These are phyloP conservation scores for Metarhizium rileyi DNA, from an alignment of 2,329 filamentous ascomycete species.

Conservation along the genomic window DNA sequence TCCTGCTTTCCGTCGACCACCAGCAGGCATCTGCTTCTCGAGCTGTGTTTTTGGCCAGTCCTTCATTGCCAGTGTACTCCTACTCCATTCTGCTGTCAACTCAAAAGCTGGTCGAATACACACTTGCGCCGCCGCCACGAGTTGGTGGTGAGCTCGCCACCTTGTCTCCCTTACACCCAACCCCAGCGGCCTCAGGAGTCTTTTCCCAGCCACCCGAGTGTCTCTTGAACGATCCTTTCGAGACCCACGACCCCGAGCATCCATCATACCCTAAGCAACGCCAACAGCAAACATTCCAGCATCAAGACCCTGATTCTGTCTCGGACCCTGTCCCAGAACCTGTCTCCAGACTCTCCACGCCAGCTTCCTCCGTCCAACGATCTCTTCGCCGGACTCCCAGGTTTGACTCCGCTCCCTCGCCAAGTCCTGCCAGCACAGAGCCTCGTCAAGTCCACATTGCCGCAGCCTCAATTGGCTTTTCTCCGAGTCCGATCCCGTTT, in stretches of 20 bases:
- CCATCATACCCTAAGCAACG: conserved; percentile 33
- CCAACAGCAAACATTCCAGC: conserved; percentile 21
- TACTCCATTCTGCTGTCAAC: too few relatives aligned
- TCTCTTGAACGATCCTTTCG: conserved; percentile 44
- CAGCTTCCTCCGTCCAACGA: conserved; percentile 36
- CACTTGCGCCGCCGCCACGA: conserved; percentile 24
- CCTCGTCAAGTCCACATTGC: conserved; percentile 34
- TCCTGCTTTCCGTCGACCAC: too few relatives aligned
- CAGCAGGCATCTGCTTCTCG: too few relatives aligned
- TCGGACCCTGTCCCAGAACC: conserved; percentile 21
- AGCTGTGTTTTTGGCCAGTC: background rate
- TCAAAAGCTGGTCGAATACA: too few relatives aligned
- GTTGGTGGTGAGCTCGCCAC: conserved; percentile 31
- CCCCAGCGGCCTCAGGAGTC: conserved; percentile 31
- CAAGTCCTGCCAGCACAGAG: conserved; percentile 34
- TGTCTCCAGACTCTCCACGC: conserved; percentile 29
- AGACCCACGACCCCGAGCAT: conserved; percentile 34
- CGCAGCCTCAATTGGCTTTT: conserved; percentile 38
- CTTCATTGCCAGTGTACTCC: background rate
- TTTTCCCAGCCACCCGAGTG: conserved; percentile 29
- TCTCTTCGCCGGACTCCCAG: conserved; percentile 42
- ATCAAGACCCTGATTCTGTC: background rate
- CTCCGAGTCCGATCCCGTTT: conserved; percentile 25
- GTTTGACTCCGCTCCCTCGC: conserved; percentile 35
- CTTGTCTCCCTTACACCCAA: conserved; percentile 36